phyloP scores from a whole-genome alignment of 305 asterid species.

The Fraxinus albicans region DNA sequence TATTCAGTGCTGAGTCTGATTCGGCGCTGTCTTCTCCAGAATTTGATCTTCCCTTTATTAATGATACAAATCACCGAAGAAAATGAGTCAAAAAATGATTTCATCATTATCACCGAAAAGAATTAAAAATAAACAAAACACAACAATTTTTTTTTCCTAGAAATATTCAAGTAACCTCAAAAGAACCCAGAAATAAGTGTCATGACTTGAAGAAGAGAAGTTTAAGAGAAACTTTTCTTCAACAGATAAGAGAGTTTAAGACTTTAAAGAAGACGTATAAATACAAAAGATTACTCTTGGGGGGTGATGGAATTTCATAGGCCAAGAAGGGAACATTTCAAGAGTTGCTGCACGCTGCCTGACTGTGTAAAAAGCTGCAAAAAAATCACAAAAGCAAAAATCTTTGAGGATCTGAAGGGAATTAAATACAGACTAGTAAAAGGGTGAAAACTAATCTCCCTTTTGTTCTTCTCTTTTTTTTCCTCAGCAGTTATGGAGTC shows the following conservation, averaged over 20 bases:
- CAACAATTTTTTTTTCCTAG: not conserved
- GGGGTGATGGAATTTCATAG: conserved; percentile 71
- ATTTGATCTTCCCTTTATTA: conserved; percentile 68
- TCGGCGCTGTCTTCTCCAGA: conserved; percentile 77
- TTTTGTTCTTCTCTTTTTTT: conserved; percentile 14
- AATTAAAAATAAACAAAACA: not conserved
- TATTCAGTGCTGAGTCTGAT: conserved; percentile 69
- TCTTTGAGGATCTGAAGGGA: conserved; percentile 37
- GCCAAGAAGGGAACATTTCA: conserved; percentile 98
- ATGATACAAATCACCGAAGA: conserved; percentile 10
- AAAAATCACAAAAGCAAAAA: conserved; percentile 45
- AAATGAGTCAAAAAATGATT: conserved; percentile 39
- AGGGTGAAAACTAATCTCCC: conserved; percentile 35
- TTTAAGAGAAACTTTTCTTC: not conserved
- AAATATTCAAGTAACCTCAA: conserved; percentile 27
- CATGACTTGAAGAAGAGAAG: conserved; percentile 5
- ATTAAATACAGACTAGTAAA: conserved; percentile 6
- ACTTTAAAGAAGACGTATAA: conserved; percentile 1
- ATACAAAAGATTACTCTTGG: conserved; percentile 40
- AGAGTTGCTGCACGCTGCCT: conserved; percentile 77
- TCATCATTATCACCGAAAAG: conserved; percentile 30
- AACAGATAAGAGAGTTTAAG: not conserved
- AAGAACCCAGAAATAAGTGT: conserved; percentile 20
- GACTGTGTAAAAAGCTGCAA: conserved; percentile 75
- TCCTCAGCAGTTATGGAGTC: conserved; percentile 59